Evolutionary conservation across 306 rosid species (phyloP), one percentile per base, ranked within the genome.

Genomic region (Cucumis cinereus): DNA sequence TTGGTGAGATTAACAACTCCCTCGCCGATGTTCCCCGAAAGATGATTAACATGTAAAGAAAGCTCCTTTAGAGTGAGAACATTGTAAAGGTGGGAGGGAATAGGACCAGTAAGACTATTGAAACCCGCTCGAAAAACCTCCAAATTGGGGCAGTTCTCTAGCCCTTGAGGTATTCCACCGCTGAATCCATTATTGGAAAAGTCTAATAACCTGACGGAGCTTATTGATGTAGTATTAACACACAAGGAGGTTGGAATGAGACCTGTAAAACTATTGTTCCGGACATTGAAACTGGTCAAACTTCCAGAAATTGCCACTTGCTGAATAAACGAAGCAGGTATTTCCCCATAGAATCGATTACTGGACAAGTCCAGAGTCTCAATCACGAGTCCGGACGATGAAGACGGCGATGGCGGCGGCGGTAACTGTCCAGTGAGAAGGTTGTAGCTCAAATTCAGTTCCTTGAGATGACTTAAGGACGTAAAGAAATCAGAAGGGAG

Each of bases 251-350:
- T 22, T 9, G 93, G 90, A 56, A 91, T 80, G 23, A 49, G 71
- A 62, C 99, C 99, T 40, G 73, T 15, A 81, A 94, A 84, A 79
- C 88, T 89, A 82, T 94, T 91, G 83, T 89, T 83, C 77, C 97
- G 92, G 76, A 90, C 90, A 83, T 94, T 94, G 82, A 94, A 88
- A 85, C 81, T 66, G 17, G 79, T 75, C 77, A 91, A 83, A 73
- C 77, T 72, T 60, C 86, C 87, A 33, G 81, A 73, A 35, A 11
- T 43, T 11, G 82, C 87, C 1, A 86, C 57, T 24, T 79, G 74
- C 73, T 78, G 71, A 73, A 89, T 64, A 52, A 90, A 35, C 38
- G 90, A 85, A 81, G 79, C 26, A 15, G 95, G 86, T 38, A 92
- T 83, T 43, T 77, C 55, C 12, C 97, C 97, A 61, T 68, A 75